Base-by-base conservation (phyloP, 306 rosid species). In the Fragaria iinumae region DNA sequence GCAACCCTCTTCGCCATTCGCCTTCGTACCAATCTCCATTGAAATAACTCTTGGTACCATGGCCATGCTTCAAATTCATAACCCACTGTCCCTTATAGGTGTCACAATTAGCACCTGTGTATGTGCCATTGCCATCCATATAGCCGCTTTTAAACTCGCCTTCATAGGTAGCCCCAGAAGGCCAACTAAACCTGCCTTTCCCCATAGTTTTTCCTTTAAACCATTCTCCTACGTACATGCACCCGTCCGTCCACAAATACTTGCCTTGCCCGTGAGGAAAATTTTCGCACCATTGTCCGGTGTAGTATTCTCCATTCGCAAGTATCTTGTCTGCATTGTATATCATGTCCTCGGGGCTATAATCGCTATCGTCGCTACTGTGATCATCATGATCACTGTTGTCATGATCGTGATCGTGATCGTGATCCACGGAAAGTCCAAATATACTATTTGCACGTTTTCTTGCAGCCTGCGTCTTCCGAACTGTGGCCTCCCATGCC, bases 401-500 rank as follows among this genome's bases (percentile, higher is more conserved):
- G 0, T 81, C 90, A 0, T 81, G 77, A n/a, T 80, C 90, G 0
- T 81, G 78, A n/a, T 80, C 90, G 0, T 81, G 78, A 21, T 80
- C 72, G 2, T 84, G 69, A 38, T 81, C 76, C 7, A 87, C 53
- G 0, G 86, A 57, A 52, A 85, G 76, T 25, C 98, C 98, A 8
- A 94, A 91, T 60, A 91, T 82, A 85, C 89, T 90, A 67, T 94
- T 92, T 10, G 98, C 97, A 6, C 96, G 91, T 67, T 87, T 90
- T 66, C 89, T 94, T 0, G 98, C 96, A 6, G 96, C 96, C 17
- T 88, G 91, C 3, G 98, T 94, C 67, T 77, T 92, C 50, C 93
- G 88, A 69, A 94, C 72, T 2, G 98, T 94, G 43, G 93, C 93
- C 79, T 94, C 97, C 98, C 98, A 94, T 80, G 93, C 98, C 95